Conservation (phyloP, 495 filamentous ascomycete species). For the Darksidea phi region DNA sequence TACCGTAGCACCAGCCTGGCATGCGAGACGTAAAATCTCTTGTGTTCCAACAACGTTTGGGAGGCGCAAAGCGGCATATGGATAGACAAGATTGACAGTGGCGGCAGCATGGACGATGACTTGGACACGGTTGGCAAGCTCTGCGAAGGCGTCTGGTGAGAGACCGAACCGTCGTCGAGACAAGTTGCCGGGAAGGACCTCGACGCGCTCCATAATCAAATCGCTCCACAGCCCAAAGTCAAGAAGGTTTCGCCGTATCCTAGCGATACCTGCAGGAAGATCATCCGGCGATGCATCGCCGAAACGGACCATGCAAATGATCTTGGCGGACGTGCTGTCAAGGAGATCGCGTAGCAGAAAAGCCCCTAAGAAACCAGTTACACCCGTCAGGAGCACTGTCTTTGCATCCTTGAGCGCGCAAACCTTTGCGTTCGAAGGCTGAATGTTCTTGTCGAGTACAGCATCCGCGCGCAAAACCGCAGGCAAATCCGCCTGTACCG, state of each 20-base stretch:
- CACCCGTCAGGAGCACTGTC: conserved; percentile 40
- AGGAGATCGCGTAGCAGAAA: conserved; percentile 31
- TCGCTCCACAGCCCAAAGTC: conserved; percentile 66
- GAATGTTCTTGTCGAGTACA: conserved; percentile 58
- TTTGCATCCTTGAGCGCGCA: conserved; percentile 56
- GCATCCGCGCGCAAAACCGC: conserved; percentile 60
- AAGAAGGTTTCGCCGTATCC: conserved; percentile 61
- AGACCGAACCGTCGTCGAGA: conserved; percentile 60
- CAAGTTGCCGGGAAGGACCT: conserved; percentile 64
- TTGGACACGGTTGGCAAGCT: conserved; percentile 54
- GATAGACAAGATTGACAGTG: conserved; percentile 67
- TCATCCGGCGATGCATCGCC: conserved; percentile 56
- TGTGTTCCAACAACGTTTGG: conserved; percentile 53
- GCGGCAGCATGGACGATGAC: conserved; percentile 66
- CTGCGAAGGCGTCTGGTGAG: conserved; percentile 54
- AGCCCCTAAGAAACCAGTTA: conserved; percentile 34
- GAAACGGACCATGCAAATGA: conserved; percentile 67
- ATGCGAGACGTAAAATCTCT: conserved; percentile 63
- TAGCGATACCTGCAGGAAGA: conserved; percentile 54
- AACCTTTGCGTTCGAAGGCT: conserved; percentile 49
- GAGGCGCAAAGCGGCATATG: conserved; percentile 60
- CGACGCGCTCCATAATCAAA: conserved; percentile 66
- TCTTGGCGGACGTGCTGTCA: conserved; percentile 57
- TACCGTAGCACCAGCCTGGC: conserved; percentile 60
- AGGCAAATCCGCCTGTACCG: conserved; percentile 64